Percentiles rank a stretch among this genome's conserved stretches.
Conservation (phyloP, 495 filamentous ascomycete genomes). For the Penicillium nucicola region DNA sequence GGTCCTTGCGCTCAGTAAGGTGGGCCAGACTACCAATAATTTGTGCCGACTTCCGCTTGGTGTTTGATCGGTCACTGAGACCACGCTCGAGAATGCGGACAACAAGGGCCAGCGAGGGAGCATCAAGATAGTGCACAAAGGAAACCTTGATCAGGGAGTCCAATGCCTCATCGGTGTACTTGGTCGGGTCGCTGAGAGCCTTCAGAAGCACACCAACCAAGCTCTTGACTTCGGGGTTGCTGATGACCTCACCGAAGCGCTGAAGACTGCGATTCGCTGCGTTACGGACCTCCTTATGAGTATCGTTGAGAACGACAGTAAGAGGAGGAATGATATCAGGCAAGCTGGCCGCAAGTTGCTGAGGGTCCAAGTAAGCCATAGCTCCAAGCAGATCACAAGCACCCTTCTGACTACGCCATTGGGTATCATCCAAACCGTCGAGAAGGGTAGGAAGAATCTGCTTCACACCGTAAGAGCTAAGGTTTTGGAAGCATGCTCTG, state of each 20-base stretch:
- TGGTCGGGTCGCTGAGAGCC: constrained; percentile 94
- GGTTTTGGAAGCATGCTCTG: constrained; percentile 87
- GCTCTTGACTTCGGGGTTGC: constrained; percentile 92
- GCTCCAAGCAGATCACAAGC: constrained; percentile 94
- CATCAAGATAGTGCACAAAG: constrained; percentile 94
- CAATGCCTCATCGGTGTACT: constrained; percentile 92
- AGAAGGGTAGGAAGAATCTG: constrained; percentile 87
- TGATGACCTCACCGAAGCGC: constrained; percentile 97
- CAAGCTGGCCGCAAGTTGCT: constrained; percentile 86
- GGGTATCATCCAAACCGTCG: constrained; percentile 87
- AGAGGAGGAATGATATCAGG: constrained; percentile 96
- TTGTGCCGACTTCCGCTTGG: constrained; percentile 91
- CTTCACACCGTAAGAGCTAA: constrained; percentile 96
- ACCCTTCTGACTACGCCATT: constrained; percentile 98
- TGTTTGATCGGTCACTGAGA: constrained; percentile 82
- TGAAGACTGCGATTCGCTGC: constrained; percentile 95
- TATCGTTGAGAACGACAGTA: constrained; percentile 91
- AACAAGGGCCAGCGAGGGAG: constrained; percentile 89
- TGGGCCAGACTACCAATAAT: constrained; percentile 97
- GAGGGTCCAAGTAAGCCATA: constrained; percentile 96
- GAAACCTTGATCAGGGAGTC: constrained; percentile 92
- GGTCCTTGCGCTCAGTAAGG: constrained; percentile 92
- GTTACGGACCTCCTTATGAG: constrained; percentile 90
- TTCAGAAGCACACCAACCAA: constrained; percentile 89
- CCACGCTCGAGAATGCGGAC: constrained; percentile 94